Evolutionary conservation across 768 basidiomycete species (phyloP), one percentile per base, ranked within the genome.

Genomic region (Hypsizygus marmoreus): DNA sequence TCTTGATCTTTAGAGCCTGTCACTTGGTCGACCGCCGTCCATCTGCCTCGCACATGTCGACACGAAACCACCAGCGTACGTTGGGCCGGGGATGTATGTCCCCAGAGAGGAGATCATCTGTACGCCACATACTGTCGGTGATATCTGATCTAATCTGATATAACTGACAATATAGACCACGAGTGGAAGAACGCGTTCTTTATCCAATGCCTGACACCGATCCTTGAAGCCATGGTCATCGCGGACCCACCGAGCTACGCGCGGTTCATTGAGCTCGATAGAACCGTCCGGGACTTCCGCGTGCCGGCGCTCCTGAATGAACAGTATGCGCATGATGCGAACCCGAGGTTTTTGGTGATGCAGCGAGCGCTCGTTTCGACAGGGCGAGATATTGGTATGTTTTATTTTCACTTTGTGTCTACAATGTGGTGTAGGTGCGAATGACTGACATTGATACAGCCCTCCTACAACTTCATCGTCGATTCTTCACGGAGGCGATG

Each of bases 181-280:
- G 75, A 81, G 58, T 88, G 85, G 85, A 85, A 85, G 55, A 79
- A 82, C 53, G 64, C 69, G 1, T 87, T 88, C 66, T 82, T 84
- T 58, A 69, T 75, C 22, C 57, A 80, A 24, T 85, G 84, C 61
- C 69, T 86, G 47, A 74, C 77, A 7, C 84, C 84, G 2, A 77
- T 86, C 37, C 64, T 86, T 28, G 79, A 84, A 53, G 69, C 75
- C 6, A 77, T 80, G 54, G 75, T 79, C 35, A 70, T 77, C 19
- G 74, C 79, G 4, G 68, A 76, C 30, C 67, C 69, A n/a, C 76
- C 76, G 3, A 65, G 68, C 3, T 88, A 87, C 60, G 45, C 61
- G 37, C 69, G 68, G 8, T 73, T 86, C 41, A 50, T 84, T 17
- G 66, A 67, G 38, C 69, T 86, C 31, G 86, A 88, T 56, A 67